A percentile compares a stretch with the other conserved stretches of the same genome.
phyloP scores from a whole-genome alignment of 2,329 filamentous ascomycete genomes.

The Aspergillus jensenii region DNA sequence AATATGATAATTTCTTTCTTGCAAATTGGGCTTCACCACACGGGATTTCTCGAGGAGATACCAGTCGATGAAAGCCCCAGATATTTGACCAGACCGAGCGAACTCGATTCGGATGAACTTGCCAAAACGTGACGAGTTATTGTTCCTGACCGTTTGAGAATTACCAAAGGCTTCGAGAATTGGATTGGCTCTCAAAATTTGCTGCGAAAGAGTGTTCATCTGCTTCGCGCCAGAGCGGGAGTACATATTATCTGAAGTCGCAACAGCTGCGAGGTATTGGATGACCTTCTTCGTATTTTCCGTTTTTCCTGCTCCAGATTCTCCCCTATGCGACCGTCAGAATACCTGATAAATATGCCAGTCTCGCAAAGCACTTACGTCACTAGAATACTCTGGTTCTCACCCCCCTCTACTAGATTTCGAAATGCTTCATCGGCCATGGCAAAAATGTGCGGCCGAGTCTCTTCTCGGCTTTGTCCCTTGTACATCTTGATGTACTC shows the following conservation, averaged over 20 bases:
- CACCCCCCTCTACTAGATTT: conserved; percentile 89
- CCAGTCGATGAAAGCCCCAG: conserved; percentile 97
- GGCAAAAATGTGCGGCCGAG: conserved; percentile 94
- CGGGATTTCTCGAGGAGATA: conserved; percentile 97
- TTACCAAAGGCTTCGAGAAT: conserved; percentile 98
- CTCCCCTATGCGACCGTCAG: conserved; percentile 55
- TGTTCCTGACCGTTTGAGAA: conserved; percentile 94
- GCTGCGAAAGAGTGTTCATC: conserved; percentile 86
- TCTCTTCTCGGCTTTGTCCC: conserved; percentile 85
- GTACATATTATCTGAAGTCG: conserved; percentile 72
- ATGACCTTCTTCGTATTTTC: conserved; percentile 99
- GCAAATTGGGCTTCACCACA: conserved; percentile 81
- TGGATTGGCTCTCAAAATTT: conserved; percentile 93
- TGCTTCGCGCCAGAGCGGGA: conserved; percentile 61
- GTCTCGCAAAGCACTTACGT: conserved; percentile 55
- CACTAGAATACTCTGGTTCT: conserved; percentile 96
- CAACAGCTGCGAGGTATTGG: conserved; percentile 94
- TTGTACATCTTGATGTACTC: conserved; percentile 99
- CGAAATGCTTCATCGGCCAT: conserved; percentile 97
- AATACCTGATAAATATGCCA: neutral
- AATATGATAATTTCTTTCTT: conserved; percentile 94
- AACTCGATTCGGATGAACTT: conserved; percentile 99
- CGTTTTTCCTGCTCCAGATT: conserved; percentile 96
- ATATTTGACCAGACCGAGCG: conserved; percentile 80
- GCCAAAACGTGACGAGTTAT: conserved; percentile 97